Conservation (phyloP, 2,329 filamentous ascomycete genomes). For the Westerdykella ornata region DNA sequence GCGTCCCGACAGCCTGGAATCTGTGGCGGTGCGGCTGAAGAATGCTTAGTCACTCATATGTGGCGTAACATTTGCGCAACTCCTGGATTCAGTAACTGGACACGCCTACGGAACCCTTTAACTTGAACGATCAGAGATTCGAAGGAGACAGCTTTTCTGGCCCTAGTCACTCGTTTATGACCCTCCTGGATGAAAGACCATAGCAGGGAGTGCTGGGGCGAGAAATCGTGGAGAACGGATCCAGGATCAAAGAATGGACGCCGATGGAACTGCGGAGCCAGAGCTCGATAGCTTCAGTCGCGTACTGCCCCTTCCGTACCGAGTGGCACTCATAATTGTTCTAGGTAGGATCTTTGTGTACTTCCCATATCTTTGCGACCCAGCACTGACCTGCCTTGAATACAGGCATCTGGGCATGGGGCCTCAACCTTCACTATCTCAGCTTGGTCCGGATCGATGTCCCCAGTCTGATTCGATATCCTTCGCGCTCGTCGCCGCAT, state of each 20-base stretch:
- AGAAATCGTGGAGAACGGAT: conserved; percentile 14
- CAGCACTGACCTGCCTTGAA: conserved; percentile 4
- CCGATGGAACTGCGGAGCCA: conserved; percentile 62
- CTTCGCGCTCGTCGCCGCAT: conserved; percentile 61
- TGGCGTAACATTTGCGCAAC: conserved; percentile 9
- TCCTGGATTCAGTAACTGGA: conserved; percentile 23
- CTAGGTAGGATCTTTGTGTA: conserved; percentile 54
- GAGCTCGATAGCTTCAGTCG: conserved; percentile 78
- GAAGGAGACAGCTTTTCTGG: conserved; percentile 4
- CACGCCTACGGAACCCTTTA: conserved; percentile 17
- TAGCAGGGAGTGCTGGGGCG: conserved; percentile 16
- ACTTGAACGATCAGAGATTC: neutral
- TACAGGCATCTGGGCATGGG: conserved; percentile 90
- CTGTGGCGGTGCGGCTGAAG: conserved; percentile 12
- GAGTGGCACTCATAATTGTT: conserved; percentile 77
- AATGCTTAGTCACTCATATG: neutral
- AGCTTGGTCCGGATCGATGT: conserved; percentile 77
- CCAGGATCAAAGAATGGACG: conserved; percentile 53
- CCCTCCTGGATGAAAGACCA: conserved; percentile 8
- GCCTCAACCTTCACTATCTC: conserved; percentile 82
- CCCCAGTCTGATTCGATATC: conserved; percentile 78
- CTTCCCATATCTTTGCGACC: conserved; percentile 1
- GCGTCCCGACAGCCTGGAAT: neutral
- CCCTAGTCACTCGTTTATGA: conserved; percentile 10
- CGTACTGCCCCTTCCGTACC: conserved; percentile 80